Base-by-base conservation (phyloP, 2,329 filamentous ascomycete species). In the Diaporthe sp. region DNA sequence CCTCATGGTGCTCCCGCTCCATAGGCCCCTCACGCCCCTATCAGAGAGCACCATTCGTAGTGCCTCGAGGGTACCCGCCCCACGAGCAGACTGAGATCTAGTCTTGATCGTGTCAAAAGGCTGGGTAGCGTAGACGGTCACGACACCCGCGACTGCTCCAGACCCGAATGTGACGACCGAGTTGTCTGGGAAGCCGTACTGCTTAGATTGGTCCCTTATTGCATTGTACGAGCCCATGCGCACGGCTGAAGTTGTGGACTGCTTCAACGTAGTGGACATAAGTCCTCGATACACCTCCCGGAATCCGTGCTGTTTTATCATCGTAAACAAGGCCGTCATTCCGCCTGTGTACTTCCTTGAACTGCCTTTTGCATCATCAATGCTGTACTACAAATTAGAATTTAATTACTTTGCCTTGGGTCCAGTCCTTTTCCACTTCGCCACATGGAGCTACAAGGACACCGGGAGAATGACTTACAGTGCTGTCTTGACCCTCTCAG, bases 1-100 rank as follows among this genome's bases (percentile, higher is more conserved):
- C 73, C 92, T 85, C 92, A 94, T 93, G 0, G 90, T 90, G 45
- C 91, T 93, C 0, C 92, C 92, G 74, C 88, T 90, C 92, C 92
- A 94, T 76, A 93, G 90, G 0, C 89, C 91, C 52, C 84, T 85
- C 2, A 92, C 77, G 0, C 92, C 92, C 76, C 89, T 87, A 77
- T 92, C 90, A 0, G 82, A 80, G 70, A 90, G 80, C 5, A 93
- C 85, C 70, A 86, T 87, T 68, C 82, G 84, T 4, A 91, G 84
- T 0, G 91, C 91, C 76, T 92, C 89, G 0, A 84, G 80, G 2
- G 90, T 91, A 2, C 87, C 89, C 2, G 89, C 88, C 6, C 89
- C 91, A 30, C 86, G 84, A 0, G 90, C 89, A 67, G 88, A 89
- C 80, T 93, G 91, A 33, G 88, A 87, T 60, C 90, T 83, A 2